Evolutionary conservation across 768 basidiomycete species (phyloP).

Genomic region (Suillus cothurnatus): DNA sequence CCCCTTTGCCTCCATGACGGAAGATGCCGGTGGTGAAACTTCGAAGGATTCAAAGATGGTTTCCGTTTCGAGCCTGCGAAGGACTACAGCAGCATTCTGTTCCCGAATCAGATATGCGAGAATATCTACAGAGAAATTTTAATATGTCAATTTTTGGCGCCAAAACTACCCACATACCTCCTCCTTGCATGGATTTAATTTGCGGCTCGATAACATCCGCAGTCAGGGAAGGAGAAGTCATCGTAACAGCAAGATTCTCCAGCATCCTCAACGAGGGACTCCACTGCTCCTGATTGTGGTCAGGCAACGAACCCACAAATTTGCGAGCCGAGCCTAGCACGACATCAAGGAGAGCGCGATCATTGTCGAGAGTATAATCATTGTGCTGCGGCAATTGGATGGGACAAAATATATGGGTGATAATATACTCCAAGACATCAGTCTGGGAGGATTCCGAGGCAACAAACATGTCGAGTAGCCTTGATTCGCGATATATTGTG

Average conservation of each 20-base stretch:
- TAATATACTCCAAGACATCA: constrained; percentile 9
- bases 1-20: constrained; percentile 39
- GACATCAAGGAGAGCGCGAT: constrained; percentile 25
- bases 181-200: constrained; percentile 22
- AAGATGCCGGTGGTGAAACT: constrained; percentile 35
- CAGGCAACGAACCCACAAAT: constrained; percentile 17
- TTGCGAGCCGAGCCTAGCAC: constrained; percentile 20
- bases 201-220: constrained; percentile 9
- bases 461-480: not conserved
- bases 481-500: not conserved
- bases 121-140: constrained; percentile 30
- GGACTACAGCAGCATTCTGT: constrained; percentile 52
- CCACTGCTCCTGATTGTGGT: constrained; percentile 25
- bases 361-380: constrained; percentile 23
- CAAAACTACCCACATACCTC: constrained; percentile 20
- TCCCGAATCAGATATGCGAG: constrained; percentile 40
- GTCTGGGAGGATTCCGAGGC: not conserved
- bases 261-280: constrained; percentile 25
- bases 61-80: constrained; percentile 26
- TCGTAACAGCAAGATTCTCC: constrained; percentile 10
- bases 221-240: constrained; percentile 3
- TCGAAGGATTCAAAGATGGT: constrained; percentile 49
- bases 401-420: constrained; percentile 17
- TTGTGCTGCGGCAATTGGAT: constrained; percentile 21
- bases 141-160: not conserved